phyloP scores from a whole-genome alignment of 179 eudicot species.

The Pouteria campechiana region DNA sequence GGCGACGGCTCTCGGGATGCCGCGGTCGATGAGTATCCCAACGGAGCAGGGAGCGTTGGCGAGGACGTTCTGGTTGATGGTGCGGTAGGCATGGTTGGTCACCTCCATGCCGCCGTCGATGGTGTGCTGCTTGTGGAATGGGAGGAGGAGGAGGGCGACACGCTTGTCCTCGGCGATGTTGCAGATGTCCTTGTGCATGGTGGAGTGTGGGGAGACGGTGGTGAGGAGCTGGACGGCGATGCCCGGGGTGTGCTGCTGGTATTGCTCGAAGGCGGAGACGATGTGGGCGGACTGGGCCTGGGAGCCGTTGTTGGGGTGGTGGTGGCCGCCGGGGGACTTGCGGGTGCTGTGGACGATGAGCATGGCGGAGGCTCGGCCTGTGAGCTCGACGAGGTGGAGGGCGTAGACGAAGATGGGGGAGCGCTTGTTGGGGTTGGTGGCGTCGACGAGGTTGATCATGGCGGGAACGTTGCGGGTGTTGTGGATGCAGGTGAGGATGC shows the following conservation, averaged over 20 bases:
- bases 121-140: constrained; percentile 30
- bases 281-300: constrained; percentile 11
- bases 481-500: constrained; percentile 22
- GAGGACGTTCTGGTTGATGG: constrained; percentile 20
- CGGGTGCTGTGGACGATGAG: constrained; percentile 17
- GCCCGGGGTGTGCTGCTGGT: neutral
- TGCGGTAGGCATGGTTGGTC: constrained; percentile 11
- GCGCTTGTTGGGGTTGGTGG: constrained; percentile 6
- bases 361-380: constrained; percentile 25
- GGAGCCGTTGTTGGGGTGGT: constrained; percentile 3
- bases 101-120: constrained; percentile 26
- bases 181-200: constrained; percentile 28
- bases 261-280: constrained; percentile 14
- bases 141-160: constrained; percentile 16
- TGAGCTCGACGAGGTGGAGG: constrained; percentile 23
- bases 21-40: constrained; percentile 24
- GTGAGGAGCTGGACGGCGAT: constrained; percentile 9
- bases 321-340: neutral
- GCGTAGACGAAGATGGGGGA: constrained; percentile 10
- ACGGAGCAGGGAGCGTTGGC: constrained; percentile 25
- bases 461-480: constrained; percentile 11
- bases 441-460: constrained; percentile 23
- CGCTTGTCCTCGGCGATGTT: constrained; percentile 20
- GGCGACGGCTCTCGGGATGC: constrained; percentile 1
- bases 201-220: constrained; percentile 14